Evolutionary conservation across 768 basidiomycete species (phyloP).

Genomic region (Calocera cornea): DNA sequence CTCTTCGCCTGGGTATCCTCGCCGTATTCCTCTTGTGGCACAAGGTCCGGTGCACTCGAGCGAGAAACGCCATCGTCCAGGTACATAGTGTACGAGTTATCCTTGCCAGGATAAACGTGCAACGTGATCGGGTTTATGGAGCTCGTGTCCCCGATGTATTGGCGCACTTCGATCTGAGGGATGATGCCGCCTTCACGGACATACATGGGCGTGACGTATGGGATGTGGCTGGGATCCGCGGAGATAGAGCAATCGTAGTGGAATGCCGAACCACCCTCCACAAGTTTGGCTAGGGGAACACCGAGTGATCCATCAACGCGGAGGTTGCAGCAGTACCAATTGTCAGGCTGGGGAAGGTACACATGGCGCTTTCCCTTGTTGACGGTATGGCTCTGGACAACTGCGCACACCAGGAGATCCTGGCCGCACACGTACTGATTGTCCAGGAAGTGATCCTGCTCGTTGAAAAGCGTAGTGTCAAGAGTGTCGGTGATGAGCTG

Average conservation of each 20-base stretch:
- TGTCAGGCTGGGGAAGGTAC: not conserved
- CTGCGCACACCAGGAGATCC: not conserved
- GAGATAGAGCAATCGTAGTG: not conserved
- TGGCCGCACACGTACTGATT: not conserved
- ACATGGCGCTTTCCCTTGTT: not conserved
- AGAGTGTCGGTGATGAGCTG: constrained; percentile 1
- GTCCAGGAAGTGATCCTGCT: not conserved
- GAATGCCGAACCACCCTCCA: not conserved
- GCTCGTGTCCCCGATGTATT: not conserved
- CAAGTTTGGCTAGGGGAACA: not conserved
- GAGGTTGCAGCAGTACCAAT: not conserved
- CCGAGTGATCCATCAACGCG: not conserved
- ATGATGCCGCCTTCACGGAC: constrained; percentile 2
- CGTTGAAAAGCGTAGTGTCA: not conserved
- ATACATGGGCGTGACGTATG: constrained; percentile 1
- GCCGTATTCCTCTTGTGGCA: not conserved
- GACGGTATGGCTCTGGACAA: not conserved
- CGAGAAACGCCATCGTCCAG: not conserved
- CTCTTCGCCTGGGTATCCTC: not conserved
- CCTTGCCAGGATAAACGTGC: not conserved
- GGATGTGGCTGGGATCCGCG: not conserved
- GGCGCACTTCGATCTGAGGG: not conserved
- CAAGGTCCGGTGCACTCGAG: not conserved
- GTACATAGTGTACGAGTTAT: not conserved
- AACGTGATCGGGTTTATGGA: not conserved